Conservation (phyloP, 208 protist species). For the Crithidia sp. region DNA sequence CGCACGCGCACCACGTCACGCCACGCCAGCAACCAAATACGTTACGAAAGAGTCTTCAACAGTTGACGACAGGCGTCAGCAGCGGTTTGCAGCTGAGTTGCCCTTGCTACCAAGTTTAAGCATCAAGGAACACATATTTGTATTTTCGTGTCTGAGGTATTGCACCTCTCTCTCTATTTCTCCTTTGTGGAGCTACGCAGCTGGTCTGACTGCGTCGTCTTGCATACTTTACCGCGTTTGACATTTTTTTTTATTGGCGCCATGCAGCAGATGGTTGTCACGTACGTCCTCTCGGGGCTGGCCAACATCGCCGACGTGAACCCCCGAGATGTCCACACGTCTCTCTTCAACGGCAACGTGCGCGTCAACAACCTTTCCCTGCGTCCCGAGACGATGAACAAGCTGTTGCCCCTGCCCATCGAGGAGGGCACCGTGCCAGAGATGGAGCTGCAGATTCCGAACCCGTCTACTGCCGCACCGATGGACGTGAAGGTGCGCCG, state of each 20-base stretch:
- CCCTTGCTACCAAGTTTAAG: no score
- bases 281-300: slow-evolving; percentile 67
- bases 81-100: no score
- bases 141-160: no score
- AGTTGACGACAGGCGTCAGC: no score
- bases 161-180: no score
- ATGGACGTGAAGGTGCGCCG: slow-evolving; percentile 46
- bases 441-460: slow-evolving; percentile 71
- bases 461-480: slow-evolving; percentile 51
- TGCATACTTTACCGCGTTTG: no score
- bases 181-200: no score
- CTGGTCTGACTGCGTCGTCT: no score
- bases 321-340: slow-evolving; percentile 68
- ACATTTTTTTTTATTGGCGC: not conserved
- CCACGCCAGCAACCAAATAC: no score
- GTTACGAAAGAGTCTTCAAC: no score
- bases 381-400: slow-evolving; percentile 57
- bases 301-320: slow-evolving; percentile 79
- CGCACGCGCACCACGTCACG: no score
- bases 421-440: slow-evolving; percentile 51
- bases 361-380: slow-evolving; percentile 59
- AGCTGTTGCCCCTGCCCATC: slow-evolving; percentile 62
- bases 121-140: no score
- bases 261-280: slow-evolving; percentile 76
- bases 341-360: slow-evolving; percentile 52